Percentiles rank a stretch among this genome's conserved stretches.
These are phyloP conservation scores for Coemansia asiatica DNA, from an alignment of 192 early-diverging fungal species.

Conservation along the genomic window DNA sequence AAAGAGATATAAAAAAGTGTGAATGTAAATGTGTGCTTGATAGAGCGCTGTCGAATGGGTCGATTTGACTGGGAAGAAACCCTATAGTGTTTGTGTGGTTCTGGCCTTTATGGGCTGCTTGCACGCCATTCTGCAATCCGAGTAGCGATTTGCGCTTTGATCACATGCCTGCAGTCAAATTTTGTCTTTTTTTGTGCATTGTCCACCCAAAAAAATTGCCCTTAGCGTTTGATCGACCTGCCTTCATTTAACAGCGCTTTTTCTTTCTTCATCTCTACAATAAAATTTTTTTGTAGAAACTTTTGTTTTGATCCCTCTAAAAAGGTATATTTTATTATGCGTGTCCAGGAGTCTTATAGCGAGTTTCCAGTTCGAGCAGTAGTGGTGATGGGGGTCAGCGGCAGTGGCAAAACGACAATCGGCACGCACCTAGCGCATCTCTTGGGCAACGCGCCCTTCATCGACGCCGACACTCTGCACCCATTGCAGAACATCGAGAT, in stretches of 20 bases:
- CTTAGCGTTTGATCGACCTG: too few species aligned
- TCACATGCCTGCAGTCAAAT: not conserved
- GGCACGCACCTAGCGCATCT: conserved; percentile 31
- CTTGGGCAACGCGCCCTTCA: conserved; percentile 51
- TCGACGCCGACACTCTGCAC: conserved; percentile 72
- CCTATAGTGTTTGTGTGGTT: too few species aligned
- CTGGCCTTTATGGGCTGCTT: too few species aligned
- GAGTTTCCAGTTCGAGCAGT: conserved; percentile 53
- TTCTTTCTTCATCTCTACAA: conserved; percentile 6
- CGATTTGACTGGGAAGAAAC: too few species aligned
- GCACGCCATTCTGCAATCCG: too few species aligned
- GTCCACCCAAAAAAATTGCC: not conserved
- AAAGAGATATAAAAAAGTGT: too few species aligned
- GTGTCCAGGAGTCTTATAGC: conserved; percentile 30
- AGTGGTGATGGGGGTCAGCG: conserved; percentile 66
- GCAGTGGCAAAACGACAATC: conserved; percentile 65
- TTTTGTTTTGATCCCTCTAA: too few species aligned
- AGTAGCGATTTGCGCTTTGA: conserved; percentile 3
- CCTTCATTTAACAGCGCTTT: too few species aligned
- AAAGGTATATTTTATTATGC: conserved; percentile 16
- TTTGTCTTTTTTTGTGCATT: not conserved
- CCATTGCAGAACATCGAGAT: conserved; percentile 59
- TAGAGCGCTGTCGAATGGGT: too few species aligned
- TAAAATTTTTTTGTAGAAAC: not conserved
- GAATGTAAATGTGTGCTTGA: too few species aligned